These are phyloP conservation scores for Pisolithus thermaeus DNA, from an alignment of 1,284 basidiomycete genomes.

Conservation along the genomic window DNA sequence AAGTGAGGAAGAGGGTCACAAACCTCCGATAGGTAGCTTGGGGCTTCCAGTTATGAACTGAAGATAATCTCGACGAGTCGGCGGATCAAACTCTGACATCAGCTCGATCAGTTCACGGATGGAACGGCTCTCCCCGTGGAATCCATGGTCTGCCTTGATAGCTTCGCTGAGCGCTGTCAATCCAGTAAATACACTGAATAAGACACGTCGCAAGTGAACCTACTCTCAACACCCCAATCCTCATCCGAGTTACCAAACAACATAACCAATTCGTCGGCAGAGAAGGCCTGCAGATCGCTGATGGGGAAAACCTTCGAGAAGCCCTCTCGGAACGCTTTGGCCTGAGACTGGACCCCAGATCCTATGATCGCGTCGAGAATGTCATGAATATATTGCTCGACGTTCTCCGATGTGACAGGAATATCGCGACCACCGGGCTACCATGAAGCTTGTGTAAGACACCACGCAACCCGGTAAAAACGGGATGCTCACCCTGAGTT, in stretches of 20 bases:
- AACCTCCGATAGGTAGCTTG: slow-evolving; percentile 89
- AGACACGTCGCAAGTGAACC: slow-evolving; percentile 21
- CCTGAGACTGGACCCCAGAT: slow-evolving; percentile 67
- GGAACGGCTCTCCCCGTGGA: slow-evolving; percentile 88
- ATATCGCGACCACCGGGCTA: slow-evolving; percentile 76
- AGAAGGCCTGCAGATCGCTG: slow-evolving; percentile 85
- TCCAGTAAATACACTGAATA: slow-evolving; percentile 4
- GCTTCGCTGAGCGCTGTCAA: slow-evolving; percentile 73
- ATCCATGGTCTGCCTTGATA: slow-evolving; percentile 97
- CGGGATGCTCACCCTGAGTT: slow-evolving; percentile 59
- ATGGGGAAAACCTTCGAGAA: slow-evolving; percentile 96
- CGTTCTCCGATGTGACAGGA: slow-evolving; percentile 78
- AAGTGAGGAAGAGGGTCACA: slow-evolving; percentile 16
- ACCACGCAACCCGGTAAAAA: background rate
- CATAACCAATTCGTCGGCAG: slow-evolving; percentile 89
- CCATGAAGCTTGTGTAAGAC: slow-evolving; percentile 2
- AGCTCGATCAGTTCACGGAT: slow-evolving; percentile 86
- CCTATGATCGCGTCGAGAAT: slow-evolving; percentile 82
- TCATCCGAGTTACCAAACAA: slow-evolving; percentile 94
- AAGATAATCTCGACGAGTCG: slow-evolving; percentile 80
- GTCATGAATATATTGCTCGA: slow-evolving; percentile 81
- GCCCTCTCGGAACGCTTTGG: slow-evolving; percentile 82
- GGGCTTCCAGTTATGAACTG: slow-evolving; percentile 98
- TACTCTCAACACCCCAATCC: slow-evolving; percentile 89
- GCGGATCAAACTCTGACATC: slow-evolving; percentile 75